phyloP scores from a whole-genome alignment of 148 eudicot genomes.

The Persicaria maculosa region DNA sequence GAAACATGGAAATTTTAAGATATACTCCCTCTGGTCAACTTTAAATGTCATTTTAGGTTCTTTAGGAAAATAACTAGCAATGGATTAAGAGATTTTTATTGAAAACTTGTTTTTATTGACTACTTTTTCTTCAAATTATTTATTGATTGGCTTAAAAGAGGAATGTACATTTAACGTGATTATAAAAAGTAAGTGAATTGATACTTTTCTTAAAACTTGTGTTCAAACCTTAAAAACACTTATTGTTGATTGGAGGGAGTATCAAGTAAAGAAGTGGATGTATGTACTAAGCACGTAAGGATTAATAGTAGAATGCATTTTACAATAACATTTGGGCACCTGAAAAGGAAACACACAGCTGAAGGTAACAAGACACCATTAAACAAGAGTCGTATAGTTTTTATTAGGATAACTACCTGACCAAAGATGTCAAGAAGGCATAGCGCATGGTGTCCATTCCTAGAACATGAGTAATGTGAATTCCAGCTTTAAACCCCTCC shows the following conservation, averaged over 20 bases:
- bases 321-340: neutral
- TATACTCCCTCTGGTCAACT: neutral
- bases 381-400: neutral
- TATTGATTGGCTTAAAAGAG: too few relatives aligned
- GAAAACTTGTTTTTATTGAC: too few relatives aligned
- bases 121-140: too few relatives aligned
- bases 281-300: neutral
- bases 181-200: too few relatives aligned
- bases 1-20: neutral
- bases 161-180: too few relatives aligned
- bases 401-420: constrained; percentile 44
- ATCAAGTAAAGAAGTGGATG: constrained; percentile 1
- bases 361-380: neutral
- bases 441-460: constrained; percentile 99
- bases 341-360: neutral
- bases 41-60: too few relatives aligned
- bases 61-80: too few relatives aligned
- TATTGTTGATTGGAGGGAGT: too few relatives aligned
- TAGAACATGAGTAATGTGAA: constrained; percentile 83
- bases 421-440: constrained; percentile 84
- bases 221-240: too few relatives aligned
- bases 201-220: too few relatives aligned
- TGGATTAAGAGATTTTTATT: too few relatives aligned
- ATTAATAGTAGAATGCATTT: neutral
- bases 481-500: constrained; percentile 96